phyloP scores from a whole-genome alignment of 2,329 filamentous ascomycete genomes.

The Diplodia intermedia region DNA sequence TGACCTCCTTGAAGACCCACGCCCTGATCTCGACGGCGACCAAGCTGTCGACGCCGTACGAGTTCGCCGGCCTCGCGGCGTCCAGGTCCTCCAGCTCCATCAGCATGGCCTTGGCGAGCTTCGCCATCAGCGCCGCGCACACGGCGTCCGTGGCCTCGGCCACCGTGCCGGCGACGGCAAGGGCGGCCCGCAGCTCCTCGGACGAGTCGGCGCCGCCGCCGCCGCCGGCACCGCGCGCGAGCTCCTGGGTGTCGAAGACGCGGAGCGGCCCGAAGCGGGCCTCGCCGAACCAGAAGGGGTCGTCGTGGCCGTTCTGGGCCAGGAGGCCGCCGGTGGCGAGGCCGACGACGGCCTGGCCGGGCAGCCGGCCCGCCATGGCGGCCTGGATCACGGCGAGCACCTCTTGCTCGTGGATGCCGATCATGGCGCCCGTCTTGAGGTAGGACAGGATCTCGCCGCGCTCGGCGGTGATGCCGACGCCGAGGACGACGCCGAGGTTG shows the following conservation, averaged over 20 bases:
- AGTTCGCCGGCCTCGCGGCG: background rate
- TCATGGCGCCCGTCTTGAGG: background rate
- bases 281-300: background rate
- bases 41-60: constrained; percentile 39
- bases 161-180: no score
- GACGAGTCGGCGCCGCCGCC: no score
- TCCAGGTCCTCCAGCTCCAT: constrained; percentile 24
- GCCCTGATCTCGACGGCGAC: constrained; percentile 40
- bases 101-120: background rate
- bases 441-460: constrained; percentile 2
- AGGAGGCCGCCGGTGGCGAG: background rate
- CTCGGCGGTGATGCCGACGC: constrained; percentile 51
- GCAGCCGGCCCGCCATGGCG: background rate
- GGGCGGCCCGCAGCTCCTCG: no score
- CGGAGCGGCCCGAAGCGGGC: background rate
- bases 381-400: background rate
- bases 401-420: background rate
- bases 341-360: background rate
- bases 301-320: background rate
- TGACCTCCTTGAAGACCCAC: constrained; percentile 37
- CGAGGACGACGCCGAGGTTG: constrained; percentile 51
- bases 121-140: background rate
- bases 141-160: background rate
- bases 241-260: background rate
- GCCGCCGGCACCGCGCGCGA: no score